A percentile compares a stretch with the other conserved stretches of the same genome.
Evolutionary conservation across 2,329 filamentous ascomycete genomes (phyloP).

Genomic region (Aureobasidium lini): DNA sequence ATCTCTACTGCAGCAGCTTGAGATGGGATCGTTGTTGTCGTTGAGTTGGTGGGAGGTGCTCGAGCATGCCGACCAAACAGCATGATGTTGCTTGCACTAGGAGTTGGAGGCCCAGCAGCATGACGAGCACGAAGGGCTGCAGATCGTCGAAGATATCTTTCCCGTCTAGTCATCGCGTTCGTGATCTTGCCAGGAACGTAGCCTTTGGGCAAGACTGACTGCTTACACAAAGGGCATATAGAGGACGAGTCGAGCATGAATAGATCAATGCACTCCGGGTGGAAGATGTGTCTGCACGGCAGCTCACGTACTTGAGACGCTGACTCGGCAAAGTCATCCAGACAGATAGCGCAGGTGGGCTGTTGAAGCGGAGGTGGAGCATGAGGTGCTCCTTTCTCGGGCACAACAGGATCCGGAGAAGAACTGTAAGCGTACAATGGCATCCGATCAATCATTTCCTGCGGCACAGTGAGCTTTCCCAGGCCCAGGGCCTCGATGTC

Average conservation of each 20-base stretch:
- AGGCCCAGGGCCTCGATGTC: slow-evolving; percentile 82
- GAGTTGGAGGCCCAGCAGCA: not conserved
- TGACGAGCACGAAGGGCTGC: slow-evolving; percentile 42
- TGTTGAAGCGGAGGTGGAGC: slow-evolving; percentile 51
- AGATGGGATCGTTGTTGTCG: not conserved
- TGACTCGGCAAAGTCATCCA: slow-evolving; percentile 67
- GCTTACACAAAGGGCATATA: slow-evolving; percentile 86
- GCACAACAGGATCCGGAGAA: not conserved
- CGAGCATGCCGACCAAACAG: not conserved
- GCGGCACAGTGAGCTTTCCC: slow-evolving; percentile 70
- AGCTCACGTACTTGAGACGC: slow-evolving; percentile 73
- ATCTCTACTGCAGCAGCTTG: slow-evolving; percentile 10
- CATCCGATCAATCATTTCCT: slow-evolving; percentile 61
- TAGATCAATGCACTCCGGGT: slow-evolving; percentile 82
- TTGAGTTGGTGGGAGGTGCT: not conserved
- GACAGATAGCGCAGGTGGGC: slow-evolving; percentile 81
- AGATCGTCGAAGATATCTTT: slow-evolving; percentile 56
- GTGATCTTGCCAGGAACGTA: slow-evolving; percentile 56
- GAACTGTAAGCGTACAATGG: slow-evolving; percentile 66
- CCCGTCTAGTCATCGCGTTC: slow-evolving; percentile 77
- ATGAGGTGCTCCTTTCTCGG: slow-evolving; percentile 15
- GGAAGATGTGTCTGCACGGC: slow-evolving; percentile 86
- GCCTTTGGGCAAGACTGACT: slow-evolving; percentile 65
- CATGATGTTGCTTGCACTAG: not conserved
- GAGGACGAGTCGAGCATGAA: slow-evolving; percentile 74